Evolutionary conservation across 2,329 filamentous ascomycete species (phyloP).

Genomic region (Raffaelea deltoideospora): DNA sequence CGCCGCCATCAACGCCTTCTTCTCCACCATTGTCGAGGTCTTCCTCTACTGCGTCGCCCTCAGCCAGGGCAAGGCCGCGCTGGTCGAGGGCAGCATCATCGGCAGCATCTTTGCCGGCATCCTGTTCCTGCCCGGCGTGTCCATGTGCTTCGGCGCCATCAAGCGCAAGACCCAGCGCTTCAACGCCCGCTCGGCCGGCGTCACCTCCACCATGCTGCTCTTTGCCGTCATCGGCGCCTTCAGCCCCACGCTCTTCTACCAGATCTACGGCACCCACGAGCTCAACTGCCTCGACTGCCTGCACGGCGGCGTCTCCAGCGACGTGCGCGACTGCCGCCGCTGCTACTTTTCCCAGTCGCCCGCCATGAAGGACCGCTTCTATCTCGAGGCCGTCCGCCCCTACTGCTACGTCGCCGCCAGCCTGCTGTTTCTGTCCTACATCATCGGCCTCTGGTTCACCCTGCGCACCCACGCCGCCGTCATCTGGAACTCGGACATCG

Average conservation of each 20-base stretch:
- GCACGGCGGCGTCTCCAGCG: conserved; percentile 22
- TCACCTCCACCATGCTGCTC: conserved; percentile 93
- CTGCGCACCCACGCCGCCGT: conserved; percentile 89
- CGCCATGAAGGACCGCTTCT: conserved; percentile 75
- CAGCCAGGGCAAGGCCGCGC: conserved; percentile 75
- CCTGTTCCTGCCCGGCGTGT: conserved; percentile 81
- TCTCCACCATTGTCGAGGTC: conserved; percentile 93
- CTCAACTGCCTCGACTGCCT: conserved; percentile 63
- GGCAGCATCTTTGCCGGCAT: conserved; percentile 97
- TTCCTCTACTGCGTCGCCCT: conserved; percentile 94
- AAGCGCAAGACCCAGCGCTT: conserved; percentile 97
- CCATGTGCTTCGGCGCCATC: conserved; percentile 97
- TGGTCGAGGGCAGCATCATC: conserved; percentile 94
- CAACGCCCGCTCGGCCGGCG: conserved; percentile 89
- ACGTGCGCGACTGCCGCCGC: conserved; percentile 64
- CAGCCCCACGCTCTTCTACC: conserved; percentile 91
- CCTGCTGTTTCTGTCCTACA: conserved; percentile 80
- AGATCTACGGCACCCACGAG: conserved; percentile 96
- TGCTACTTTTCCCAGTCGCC: conserved; percentile 90
- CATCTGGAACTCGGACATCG: conserved; percentile 81
- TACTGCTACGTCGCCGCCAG: conserved; percentile 83
- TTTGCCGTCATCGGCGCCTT: conserved; percentile 95
- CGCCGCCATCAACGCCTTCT: conserved; percentile 94
- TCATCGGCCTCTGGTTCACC: conserved; percentile 91
- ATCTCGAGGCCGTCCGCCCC: conserved; percentile 75